phyloP scores from a whole-genome alignment of 2,329 filamentous ascomycete species.

The Cercospora citrullina region DNA sequence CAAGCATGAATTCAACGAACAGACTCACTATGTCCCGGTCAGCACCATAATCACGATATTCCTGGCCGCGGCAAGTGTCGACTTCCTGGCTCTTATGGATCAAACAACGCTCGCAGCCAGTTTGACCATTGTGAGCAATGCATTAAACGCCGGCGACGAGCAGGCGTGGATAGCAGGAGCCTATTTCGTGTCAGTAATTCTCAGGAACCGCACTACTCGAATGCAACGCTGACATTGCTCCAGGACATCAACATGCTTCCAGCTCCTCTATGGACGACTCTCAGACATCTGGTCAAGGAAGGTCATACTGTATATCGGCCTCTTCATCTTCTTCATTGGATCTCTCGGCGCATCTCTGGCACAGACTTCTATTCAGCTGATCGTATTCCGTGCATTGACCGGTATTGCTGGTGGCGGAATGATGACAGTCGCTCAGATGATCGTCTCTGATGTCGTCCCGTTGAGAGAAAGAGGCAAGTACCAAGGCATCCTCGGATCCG shows the following conservation, averaged over 20 bases:
- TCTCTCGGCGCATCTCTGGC: constrained; percentile 29
- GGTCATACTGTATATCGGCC: constrained; percentile 60
- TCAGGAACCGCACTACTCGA: not conserved
- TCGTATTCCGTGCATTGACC: constrained; percentile 58
- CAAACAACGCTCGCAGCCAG: constrained; percentile 59
- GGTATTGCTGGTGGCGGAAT: constrained; percentile 52
- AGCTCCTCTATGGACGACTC: constrained; percentile 62
- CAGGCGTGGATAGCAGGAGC: constrained; percentile 58
- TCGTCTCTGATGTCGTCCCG: constrained; percentile 36
- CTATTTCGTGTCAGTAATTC: constrained; percentile 50
- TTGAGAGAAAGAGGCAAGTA: constrained; percentile 32
- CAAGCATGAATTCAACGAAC: constrained; percentile 52
- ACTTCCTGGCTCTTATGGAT: constrained; percentile 58
- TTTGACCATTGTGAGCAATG: constrained; percentile 56
- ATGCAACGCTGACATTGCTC: not conserved
- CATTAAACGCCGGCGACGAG: constrained; percentile 52
- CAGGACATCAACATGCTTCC: constrained; percentile 46
- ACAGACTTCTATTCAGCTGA: constrained; percentile 42
- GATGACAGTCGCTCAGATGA: constrained; percentile 35
- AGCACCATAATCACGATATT: constrained; percentile 59
- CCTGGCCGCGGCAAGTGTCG: constrained; percentile 57
- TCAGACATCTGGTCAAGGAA: constrained; percentile 69
- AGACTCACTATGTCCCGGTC: constrained; percentile 57
- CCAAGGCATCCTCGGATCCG: constrained; percentile 31
- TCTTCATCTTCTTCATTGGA: constrained; percentile 57